Evolutionary conservation across 148 eudicot genomes (phyloP), one percentile per base, ranked within the genome.

Genomic region (Agrostemma githago): DNA sequence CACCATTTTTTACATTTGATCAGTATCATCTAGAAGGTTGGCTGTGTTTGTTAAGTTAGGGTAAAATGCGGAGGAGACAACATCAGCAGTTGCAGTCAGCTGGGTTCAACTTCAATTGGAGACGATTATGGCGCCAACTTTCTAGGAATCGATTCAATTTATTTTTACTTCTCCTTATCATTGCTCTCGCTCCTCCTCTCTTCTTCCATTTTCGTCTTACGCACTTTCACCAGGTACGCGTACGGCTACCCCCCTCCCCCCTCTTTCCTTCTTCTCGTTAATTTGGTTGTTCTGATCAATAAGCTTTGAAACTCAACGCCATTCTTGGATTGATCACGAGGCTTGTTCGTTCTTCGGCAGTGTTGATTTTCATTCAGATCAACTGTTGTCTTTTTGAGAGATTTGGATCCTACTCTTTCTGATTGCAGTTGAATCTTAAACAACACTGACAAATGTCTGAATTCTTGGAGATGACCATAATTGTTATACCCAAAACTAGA

Each of bases 201-300:
- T 83, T 79, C 80, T 83, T 83, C 66, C 85, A 83, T 69, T 83
- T 77, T 58, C 79, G 80, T 38, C 85, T 83, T 43, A 48, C 20
- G 16, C 80, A 61, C 63, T 60, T 83, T 56, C 68, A 80, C 16
- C 73, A 83, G 85, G 85, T 83, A 51, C 41, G n/a, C n/a, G n/a
- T n/a, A n/a, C n/a, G n/a, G n/a, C n/a, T n/a, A n/a, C n/a, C n/a
- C n/a, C n/a, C n/a, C n/a, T n/a, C n/a, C n/a, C n/a, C n/a, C n/a
- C n/a, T n/a, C n/a, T n/a, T n/a, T n/a, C n/a, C 26, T 37, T 19
- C 17, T 7, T 53, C 15, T 11, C 3, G 8, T 42, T 43, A 41
- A 17, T 42, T 66, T 41, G 4, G 4, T 66, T 37, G 2, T 11
- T n/a, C 14, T 56, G 19, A 14, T 14, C 2, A 38, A 16, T 14